Conservation (phyloP, 352 stramenopile species). For the Aphanomyces stellatus region DNA sequence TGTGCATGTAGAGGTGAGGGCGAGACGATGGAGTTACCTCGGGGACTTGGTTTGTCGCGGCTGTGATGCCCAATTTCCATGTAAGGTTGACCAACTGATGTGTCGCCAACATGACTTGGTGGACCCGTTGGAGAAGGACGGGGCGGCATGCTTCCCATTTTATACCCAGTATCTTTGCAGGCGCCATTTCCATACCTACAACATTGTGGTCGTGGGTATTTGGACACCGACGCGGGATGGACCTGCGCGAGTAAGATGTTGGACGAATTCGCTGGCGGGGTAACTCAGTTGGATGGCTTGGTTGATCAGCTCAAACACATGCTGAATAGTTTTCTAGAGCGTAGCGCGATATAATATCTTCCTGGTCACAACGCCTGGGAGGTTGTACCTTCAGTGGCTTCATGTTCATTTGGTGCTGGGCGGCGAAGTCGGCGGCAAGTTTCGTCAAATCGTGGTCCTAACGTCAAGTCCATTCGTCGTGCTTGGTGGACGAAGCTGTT, state of each 20-base stretch:
- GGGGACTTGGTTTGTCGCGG: not conserved
- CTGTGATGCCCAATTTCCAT: conserved; percentile 14
- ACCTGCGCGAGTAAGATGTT: not conserved
- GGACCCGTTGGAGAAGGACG: not conserved
- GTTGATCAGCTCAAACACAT: not conserved
- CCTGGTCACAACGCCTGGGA: too few relatives aligned
- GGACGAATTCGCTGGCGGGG: not conserved
- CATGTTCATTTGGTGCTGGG: conserved; percentile 4
- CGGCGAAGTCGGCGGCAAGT: not conserved
- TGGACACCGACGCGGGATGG: not conserved
- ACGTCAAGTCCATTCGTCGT: not conserved
- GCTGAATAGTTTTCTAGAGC: conserved; percentile 9
- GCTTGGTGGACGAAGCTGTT: not conserved
- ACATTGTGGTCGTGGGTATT: not conserved
- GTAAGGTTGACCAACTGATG: not conserved
- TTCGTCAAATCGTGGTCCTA: conserved; percentile 14
- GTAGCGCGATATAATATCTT: too few relatives aligned
- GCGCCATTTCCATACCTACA: not conserved
- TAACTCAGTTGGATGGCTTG: not conserved
- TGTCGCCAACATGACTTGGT: not conserved
- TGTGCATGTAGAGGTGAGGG: not conserved
- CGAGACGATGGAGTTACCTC: not conserved
- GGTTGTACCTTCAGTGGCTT: conserved; percentile 12
- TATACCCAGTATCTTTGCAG: not conserved
- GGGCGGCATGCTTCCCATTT: not conserved